Base-by-base conservation (phyloP, 2,329 filamentous ascomycete species). In the Bipolaris oryzae region DNA sequence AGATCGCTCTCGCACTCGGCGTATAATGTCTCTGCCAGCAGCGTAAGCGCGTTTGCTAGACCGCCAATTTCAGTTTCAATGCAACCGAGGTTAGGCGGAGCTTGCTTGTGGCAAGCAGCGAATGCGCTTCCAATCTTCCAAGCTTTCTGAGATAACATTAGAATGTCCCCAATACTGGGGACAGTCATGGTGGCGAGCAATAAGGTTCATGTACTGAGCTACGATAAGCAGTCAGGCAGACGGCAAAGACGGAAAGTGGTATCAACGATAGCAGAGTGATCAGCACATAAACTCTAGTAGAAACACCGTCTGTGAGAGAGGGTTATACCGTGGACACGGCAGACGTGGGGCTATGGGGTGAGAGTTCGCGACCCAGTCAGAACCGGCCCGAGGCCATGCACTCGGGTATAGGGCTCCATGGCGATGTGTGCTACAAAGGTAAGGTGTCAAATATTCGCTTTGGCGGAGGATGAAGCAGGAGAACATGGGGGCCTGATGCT, bases 51-150 rank as follows among this genome's bases (percentile, higher is more conserved):
- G 58, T 76, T 77, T 49, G 78, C 75, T n/a, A 81, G 71, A 7
- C 71, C 69, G 50, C 75, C 74, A 20, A 79, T 67, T 54, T 80
- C 76, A 18, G 71, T 63, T 60, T 80, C 78, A 18, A 81, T 71
- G 35, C 78, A 75, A 15, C 73, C 68, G 57, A 81, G 81, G 23
- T 79, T 77, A 28, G 64, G 28, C 1, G 78, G 79, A 6, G 76
- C 76, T 50, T 69, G 67, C 48, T 74, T 74, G 31, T 75, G 73
- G 23, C 76, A 76, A 18, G 78, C 68, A 5, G 73, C 75, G 62
- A 81, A 82, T 1, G 78, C 75, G 47, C 77, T 67, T 23, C 77
- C 78, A 38, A 78, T 76, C 58, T 75, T 79, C 78, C 78, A 81
- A 20, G 79, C 78, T 39, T 76, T 71, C 63, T 81, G 78, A 5